phyloP scores from a whole-genome alignment of 768 basidiomycete genomes.

The Chalciporus sphaerocephalus region DNA sequence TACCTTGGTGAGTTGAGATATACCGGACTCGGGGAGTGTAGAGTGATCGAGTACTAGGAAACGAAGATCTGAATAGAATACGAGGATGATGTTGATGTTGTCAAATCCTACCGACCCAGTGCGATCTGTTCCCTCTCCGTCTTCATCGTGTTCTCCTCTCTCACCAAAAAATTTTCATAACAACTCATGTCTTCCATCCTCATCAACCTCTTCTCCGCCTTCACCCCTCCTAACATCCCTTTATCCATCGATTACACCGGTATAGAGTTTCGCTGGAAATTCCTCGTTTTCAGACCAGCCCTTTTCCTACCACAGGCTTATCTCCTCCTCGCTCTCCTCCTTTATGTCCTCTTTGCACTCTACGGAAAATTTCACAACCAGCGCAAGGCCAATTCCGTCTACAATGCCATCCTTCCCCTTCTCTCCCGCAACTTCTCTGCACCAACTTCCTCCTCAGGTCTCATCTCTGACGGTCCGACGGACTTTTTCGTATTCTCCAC shows the following conservation, averaged over 20 bases:
- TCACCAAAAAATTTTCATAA: background rate
- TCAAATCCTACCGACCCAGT: background rate
- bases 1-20: conserved; percentile 8
- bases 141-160: background rate
- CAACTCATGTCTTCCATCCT: conserved; percentile 12
- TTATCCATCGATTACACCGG: conserved; percentile 62
- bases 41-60: no score
- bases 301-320: conserved; percentile 62
- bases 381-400: conserved; percentile 63
- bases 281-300: conserved; percentile 78
- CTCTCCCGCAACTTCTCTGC: conserved; percentile 72
- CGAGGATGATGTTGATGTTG: background rate
- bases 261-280: conserved; percentile 66
- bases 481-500: conserved; percentile 88
- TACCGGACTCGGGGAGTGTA: background rate
- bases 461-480: conserved; percentile 64
- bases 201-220: conserved; percentile 12
- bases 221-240: background rate
- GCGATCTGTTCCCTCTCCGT: conserved; percentile 7
- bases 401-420: conserved; percentile 51
- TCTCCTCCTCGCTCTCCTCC: conserved; percentile 48
- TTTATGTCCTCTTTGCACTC: conserved; percentile 55
- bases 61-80: background rate
- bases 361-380: conserved; percentile 60
- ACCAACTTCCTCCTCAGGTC: conserved; percentile 47